phyloP scores from a whole-genome alignment of 352 stramenopile genomes.

The Globisporangium solare region DNA sequence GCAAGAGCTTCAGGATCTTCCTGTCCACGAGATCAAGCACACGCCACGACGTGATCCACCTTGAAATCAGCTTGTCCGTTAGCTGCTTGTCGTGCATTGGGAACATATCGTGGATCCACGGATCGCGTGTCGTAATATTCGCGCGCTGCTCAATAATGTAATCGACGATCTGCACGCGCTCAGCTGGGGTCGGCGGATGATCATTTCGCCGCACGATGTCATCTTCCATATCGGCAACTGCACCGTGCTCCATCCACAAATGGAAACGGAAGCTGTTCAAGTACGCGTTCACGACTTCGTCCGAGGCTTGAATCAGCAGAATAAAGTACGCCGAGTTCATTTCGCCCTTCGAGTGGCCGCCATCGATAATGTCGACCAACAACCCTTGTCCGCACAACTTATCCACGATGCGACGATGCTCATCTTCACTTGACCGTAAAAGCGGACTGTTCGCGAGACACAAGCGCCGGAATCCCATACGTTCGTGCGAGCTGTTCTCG shows the following conservation, averaged over 20 bases:
- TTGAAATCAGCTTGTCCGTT: slow-evolving; percentile 59
- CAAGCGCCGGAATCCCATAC: slow-evolving; percentile 57
- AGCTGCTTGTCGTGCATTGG: slow-evolving; percentile 74
- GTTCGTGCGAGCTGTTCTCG: slow-evolving; percentile 34
- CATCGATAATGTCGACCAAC: slow-evolving; percentile 81
- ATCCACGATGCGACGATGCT: slow-evolving; percentile 76
- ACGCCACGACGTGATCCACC: slow-evolving; percentile 62
- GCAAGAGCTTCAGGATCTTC: slow-evolving; percentile 59
- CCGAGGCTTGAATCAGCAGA: slow-evolving; percentile 55
- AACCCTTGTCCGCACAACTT: slow-evolving; percentile 69
- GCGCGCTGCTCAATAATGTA: slow-evolving; percentile 80
- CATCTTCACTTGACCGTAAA: slow-evolving; percentile 66
- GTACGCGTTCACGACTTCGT: slow-evolving; percentile 54
- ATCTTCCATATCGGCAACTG: slow-evolving; percentile 71
- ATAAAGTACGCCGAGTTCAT: slow-evolving; percentile 83
- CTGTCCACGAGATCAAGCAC: slow-evolving; percentile 49
- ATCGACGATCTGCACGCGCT: slow-evolving; percentile 82
- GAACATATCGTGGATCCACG: slow-evolving; percentile 82
- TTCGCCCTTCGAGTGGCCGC: slow-evolving; percentile 70
- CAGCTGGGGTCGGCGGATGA: slow-evolving; percentile 61
- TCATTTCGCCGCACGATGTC: slow-evolving; percentile 56
- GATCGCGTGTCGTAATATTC: slow-evolving; percentile 44
- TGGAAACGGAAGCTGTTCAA: slow-evolving; percentile 66
- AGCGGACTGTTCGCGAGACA: slow-evolving; percentile 48
- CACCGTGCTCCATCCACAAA: slow-evolving; percentile 77